A percentile compares a stretch with the other conserved stretches of the same genome.
phyloP scores from a whole-genome alignment of 768 basidiomycete genomes.

The Kwoniella mangroviensis region DNA sequence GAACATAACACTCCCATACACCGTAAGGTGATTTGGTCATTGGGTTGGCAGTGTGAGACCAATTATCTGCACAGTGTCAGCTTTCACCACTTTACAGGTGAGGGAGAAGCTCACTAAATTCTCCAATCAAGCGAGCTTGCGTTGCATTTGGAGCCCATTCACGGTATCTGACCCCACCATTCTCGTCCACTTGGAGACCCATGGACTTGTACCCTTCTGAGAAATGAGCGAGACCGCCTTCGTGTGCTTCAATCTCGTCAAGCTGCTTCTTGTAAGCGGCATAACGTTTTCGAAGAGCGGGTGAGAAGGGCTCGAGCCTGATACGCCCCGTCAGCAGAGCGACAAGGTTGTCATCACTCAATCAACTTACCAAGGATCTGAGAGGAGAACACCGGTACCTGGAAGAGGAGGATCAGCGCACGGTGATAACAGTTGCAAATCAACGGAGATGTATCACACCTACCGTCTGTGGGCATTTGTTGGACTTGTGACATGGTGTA shows the following conservation, averaged over 20 bases:
- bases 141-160: constrained; percentile 95
- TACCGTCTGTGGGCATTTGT: constrained; percentile 20
- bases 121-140: constrained; percentile 84
- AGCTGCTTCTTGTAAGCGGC: constrained; percentile 51
- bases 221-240: constrained; percentile 82
- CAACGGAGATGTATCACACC: not conserved
- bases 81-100: not conserved
- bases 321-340: constrained; percentile 5
- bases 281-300: constrained; percentile 55
- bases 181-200: constrained; percentile 73
- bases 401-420: not conserved
- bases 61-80: constrained; percentile 67
- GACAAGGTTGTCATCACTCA: not conserved
- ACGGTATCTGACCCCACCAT: constrained; percentile 77
- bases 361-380: constrained; percentile 56
- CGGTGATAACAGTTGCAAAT: too few relatives aligned
- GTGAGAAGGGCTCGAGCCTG: constrained; percentile 58
- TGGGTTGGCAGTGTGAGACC: constrained; percentile 82
- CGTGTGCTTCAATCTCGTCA: constrained; percentile 68
- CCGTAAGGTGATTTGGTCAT: constrained; percentile 86
- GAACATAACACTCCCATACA: constrained; percentile 82
- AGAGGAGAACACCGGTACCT: constrained; percentile 52
- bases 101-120: constrained; percentile 78
- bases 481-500: not conserved
- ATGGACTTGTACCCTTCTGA: constrained; percentile 75